phyloP scores from a whole-genome alignment of 1,284 basidiomycete genomes.

The Anthracocystis setariae region DNA sequence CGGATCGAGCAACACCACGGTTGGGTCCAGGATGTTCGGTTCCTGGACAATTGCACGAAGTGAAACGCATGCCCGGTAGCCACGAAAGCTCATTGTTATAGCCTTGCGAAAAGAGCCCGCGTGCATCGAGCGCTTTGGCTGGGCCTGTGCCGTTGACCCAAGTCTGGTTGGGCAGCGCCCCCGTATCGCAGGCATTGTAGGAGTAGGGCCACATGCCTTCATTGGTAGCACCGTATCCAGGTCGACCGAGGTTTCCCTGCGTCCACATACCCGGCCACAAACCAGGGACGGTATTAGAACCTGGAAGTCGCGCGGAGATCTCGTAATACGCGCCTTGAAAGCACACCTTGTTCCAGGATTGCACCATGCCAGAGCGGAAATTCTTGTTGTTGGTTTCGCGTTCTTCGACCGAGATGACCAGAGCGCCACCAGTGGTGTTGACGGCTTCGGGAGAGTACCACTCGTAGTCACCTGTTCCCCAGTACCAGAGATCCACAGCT shows the following conservation, averaged over 20 bases:
- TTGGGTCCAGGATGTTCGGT: slow-evolving; percentile 64
- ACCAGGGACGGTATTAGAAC: slow-evolving; percentile 24
- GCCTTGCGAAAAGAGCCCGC: slow-evolving; percentile 31
- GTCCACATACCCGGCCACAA: slow-evolving; percentile 69
- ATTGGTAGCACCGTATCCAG: slow-evolving; percentile 66
- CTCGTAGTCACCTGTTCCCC: slow-evolving; percentile 65
- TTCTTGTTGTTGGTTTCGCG: slow-evolving; percentile 58
- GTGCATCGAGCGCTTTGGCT: slow-evolving; percentile 34
- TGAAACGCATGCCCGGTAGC: slow-evolving; percentile 62
- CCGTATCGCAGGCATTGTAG: slow-evolving; percentile 67
- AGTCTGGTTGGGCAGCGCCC: slow-evolving; percentile 62
- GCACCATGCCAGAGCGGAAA: slow-evolving; percentile 66
- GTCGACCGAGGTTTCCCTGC: slow-evolving; percentile 63
- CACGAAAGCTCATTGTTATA: slow-evolving; percentile 53
- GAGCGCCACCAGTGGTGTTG: slow-evolving; percentile 54
- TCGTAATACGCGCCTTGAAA: slow-evolving; percentile 67
- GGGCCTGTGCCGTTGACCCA: slow-evolving; percentile 56
- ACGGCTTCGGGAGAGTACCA: slow-evolving; percentile 68
- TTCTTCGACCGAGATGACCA: slow-evolving; percentile 58
- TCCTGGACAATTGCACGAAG: slow-evolving; percentile 61
- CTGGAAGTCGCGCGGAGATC: slow-evolving; percentile 44
- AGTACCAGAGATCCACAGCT: slow-evolving; percentile 72
- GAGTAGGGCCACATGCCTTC: slow-evolving; percentile 69
- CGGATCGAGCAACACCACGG: slow-evolving; percentile 57
- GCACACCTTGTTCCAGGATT: slow-evolving; percentile 67